Evolutionary conservation across 345 rosid genomes (phyloP), one percentile per base, ranked within the genome.

Genomic region (Melaleuca quinquenervia): DNA sequence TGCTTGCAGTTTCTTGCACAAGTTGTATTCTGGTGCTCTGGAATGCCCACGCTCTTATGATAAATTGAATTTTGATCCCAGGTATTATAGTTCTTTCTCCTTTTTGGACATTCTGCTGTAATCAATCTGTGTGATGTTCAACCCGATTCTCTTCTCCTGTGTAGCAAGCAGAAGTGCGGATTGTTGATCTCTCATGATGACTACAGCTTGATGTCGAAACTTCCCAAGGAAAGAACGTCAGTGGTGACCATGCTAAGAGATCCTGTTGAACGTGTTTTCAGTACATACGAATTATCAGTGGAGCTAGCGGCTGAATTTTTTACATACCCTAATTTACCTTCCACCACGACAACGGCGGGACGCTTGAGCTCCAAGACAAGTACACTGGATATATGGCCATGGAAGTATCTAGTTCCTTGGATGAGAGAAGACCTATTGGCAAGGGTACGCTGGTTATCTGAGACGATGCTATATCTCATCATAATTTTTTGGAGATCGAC

Each of bases 41-140:
- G 98, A 96, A 87, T 97, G 99, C 85, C 99, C 99, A 45, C 96
- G 96, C 36, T 97, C 99, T 53, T 97, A 97, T 86, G 99, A 97
- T 85, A 95, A 91, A 88, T 91, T 97, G 86, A 95, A 91, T 12
- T 97, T 97, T 89, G 93, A 97, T 92, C 99, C 99, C 26, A 92
- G 98, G 99, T 97, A 88, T 56, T 54, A 62, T 18, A 58, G 29
- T 62, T 14, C 50, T 56, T 16, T 50, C 53, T 29, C 56, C 51
- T 6, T 11, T 76, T 18, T 80, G 27, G 22, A n/a, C 83, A 54
- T 29, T 48, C 16, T 24, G 29, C 18, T 44, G 26, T 64, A 13
- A 36, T 26, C 27, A 44, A 51, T 84, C 44, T 48, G 26, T 50
- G 22, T 27, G 64, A 53, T 21, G 24, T 21, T 21, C 20, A 53